phyloP scores from a whole-genome alignment of 768 basidiomycete species.

The Psilocybe tampanensis region DNA sequence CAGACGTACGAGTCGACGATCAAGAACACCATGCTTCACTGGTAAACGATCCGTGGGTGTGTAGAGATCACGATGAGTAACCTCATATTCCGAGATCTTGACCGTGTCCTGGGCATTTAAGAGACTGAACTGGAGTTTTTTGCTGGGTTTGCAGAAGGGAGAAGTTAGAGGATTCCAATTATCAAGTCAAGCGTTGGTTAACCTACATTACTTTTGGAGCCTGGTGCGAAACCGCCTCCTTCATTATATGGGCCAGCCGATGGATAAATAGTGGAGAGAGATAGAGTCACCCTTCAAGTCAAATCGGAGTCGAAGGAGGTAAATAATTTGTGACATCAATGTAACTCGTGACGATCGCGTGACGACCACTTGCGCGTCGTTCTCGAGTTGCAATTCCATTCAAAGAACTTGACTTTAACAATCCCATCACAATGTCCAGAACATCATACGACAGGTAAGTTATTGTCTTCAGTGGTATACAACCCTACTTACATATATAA shows the following conservation, averaged over 20 bases:
- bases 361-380: constrained; percentile 60
- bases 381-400: constrained; percentile 4
- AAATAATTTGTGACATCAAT: constrained; percentile 23
- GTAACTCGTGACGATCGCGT: constrained; percentile 42
- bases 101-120: constrained; percentile 95
- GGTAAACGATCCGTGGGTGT: constrained; percentile 81
- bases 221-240: constrained; percentile 79
- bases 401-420: constrained; percentile 6
- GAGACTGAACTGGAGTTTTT: constrained; percentile 94
- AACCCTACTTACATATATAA: not conserved
- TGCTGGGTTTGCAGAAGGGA: no score
- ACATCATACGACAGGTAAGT: constrained; percentile 88
- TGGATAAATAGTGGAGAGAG: constrained; percentile 7
- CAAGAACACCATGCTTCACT: constrained; percentile 90
- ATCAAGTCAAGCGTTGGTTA: not conserved
- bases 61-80: constrained; percentile 91
- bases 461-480: not conserved
- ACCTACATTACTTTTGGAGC: constrained; percentile 83
- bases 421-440: constrained; percentile 73
- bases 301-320: not conserved
- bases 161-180: no score
- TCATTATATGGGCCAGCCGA: constrained; percentile 49
- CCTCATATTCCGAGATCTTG: constrained; percentile 94
- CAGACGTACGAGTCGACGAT: constrained; percentile 78
- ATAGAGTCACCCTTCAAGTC: not conserved